Evolutionary conservation across 768 basidiomycete species (phyloP).

Genomic region (Cyclocybe cylindracea): DNA sequence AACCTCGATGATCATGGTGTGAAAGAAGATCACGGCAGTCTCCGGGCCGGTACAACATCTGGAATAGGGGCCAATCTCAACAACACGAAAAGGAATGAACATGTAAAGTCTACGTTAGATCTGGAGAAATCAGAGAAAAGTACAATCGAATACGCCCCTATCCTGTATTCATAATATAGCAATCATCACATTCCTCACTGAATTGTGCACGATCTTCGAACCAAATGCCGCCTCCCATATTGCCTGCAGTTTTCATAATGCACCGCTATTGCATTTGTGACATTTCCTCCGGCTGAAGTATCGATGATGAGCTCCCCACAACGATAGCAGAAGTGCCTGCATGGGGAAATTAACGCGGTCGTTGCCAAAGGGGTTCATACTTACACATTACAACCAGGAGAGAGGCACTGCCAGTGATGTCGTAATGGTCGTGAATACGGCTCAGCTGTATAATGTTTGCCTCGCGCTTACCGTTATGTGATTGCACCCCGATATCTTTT

Average conservation of each 20-base stretch:
- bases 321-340: conserved; percentile 53
- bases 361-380: conserved; percentile 5
- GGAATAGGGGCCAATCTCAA: too few relatives aligned
- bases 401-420: conserved; percentile 39
- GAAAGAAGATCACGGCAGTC: too few relatives aligned
- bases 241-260: conserved; percentile 16
- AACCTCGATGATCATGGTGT: too few relatives aligned
- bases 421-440: neutral
- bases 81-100: too few relatives aligned
- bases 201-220: conserved; percentile 4
- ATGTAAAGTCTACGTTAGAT: too few relatives aligned
- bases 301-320: conserved; percentile 48
- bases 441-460: neutral
- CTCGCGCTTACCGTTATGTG: conserved; percentile 53
- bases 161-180: too few relatives aligned
- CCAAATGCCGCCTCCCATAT: conserved; percentile 2
- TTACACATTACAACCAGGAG: conserved; percentile 53
- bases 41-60: too few relatives aligned
- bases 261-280: conserved; percentile 4
- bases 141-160: too few relatives aligned
- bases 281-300: conserved; percentile 6
- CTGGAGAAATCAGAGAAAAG: too few relatives aligned
- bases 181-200: neutral
- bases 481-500: conserved; percentile 53
- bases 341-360: neutral